Conservation (phyloP, 352 stramenopile species). For the Globisporangium nagaii region DNA sequence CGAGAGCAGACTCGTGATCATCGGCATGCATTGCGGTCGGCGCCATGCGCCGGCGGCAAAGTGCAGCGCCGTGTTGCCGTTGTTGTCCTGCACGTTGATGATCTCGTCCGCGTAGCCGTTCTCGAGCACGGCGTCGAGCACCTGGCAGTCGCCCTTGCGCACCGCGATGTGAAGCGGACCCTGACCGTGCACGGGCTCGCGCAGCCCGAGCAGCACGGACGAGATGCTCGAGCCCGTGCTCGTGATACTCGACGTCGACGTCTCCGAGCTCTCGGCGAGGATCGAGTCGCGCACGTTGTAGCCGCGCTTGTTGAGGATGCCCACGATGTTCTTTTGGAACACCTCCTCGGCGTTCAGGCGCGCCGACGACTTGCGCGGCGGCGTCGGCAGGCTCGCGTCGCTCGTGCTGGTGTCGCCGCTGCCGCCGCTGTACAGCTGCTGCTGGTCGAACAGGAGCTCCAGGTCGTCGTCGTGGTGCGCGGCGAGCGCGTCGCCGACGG, state of each 20-base stretch:
- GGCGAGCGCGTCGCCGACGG: not conserved
- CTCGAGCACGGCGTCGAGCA: slow-evolving; percentile 65
- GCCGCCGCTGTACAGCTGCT: not conserved
- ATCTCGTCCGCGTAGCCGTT: slow-evolving; percentile 68
- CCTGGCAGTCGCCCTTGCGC: slow-evolving; percentile 59
- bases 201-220: slow-evolving; percentile 59
- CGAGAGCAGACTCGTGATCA: slow-evolving; percentile 40
- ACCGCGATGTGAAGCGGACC: slow-evolving; percentile 75
- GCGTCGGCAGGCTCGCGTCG: slow-evolving; percentile 9
- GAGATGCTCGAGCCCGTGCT: slow-evolving; percentile 58
- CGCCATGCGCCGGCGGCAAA: slow-evolving; percentile 67
- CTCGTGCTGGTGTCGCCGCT: slow-evolving; percentile 2
- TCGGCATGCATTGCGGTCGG: slow-evolving; percentile 32
- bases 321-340: slow-evolving; percentile 65
- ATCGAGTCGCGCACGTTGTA: slow-evolving; percentile 77
- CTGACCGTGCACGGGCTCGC: slow-evolving; percentile 72
- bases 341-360: slow-evolving; percentile 41
- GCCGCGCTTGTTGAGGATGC: slow-evolving; percentile 76
- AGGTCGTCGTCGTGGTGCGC: not conserved
- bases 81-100: slow-evolving; percentile 64
- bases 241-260: slow-evolving; percentile 54
- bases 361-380: slow-evolving; percentile 4
- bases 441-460: not conserved
- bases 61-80: slow-evolving; percentile 79
- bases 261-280: slow-evolving; percentile 43